These are phyloP conservation scores for Verticillium albo-atrum DNA, from an alignment of 2,329 filamentous ascomycete species.

Conservation along the genomic window DNA sequence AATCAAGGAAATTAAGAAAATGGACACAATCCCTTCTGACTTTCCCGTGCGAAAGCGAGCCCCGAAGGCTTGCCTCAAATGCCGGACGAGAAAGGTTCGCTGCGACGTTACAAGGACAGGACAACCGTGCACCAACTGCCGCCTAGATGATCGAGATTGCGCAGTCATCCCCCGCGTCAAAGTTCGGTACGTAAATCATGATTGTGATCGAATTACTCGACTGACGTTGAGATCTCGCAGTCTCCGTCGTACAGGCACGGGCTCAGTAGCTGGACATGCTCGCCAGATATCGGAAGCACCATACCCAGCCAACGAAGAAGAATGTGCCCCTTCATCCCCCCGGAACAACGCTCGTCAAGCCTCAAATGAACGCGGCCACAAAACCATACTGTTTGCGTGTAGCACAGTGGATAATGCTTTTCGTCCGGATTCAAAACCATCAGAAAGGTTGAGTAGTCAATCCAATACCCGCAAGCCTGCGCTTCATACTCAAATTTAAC, in stretches of 20 bases:
- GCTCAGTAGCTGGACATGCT: no score
- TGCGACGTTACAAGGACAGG: constrained; percentile 46
- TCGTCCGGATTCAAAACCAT: no score
- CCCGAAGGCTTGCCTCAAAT: constrained; percentile 44
- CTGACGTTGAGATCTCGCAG: neutral
- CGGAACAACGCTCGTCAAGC: no score
- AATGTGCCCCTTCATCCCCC: neutral
- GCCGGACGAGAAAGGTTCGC: constrained; percentile 43
- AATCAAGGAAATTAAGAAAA: constrained; percentile 12
- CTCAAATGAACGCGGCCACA: no score
- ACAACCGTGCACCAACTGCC: constrained; percentile 47
- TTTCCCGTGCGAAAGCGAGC: constrained; percentile 36
- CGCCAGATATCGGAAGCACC: no score
- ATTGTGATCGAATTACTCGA: neutral
- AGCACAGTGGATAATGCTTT: no score
- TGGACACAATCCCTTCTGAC: constrained; percentile 22
- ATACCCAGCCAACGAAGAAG: no score
- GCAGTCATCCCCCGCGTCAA: constrained; percentile 22
- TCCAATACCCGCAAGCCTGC: no score
- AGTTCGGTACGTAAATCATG: neutral
- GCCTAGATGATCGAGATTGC: constrained; percentile 41
- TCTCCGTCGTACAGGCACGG: neutral
- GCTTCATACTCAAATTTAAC: no score
- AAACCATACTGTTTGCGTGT: no score
- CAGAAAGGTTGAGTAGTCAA: no score